Conservation (phyloP, 768 basidiomycete species). For the Suillus occidentalis region DNA sequence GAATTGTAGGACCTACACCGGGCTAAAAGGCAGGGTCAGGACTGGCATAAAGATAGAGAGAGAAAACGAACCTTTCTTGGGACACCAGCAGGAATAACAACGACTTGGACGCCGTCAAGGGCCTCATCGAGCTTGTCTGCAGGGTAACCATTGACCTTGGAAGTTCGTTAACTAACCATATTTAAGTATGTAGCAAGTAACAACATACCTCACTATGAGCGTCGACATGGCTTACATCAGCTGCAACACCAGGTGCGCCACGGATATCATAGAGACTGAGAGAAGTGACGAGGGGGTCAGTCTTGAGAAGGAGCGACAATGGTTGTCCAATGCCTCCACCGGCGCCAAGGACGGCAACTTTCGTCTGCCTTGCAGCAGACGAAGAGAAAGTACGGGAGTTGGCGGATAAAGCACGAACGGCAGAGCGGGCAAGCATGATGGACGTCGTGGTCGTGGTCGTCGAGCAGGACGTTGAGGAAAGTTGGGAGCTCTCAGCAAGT, state of each 20-base stretch:
- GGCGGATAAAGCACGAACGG: slow-evolving; percentile 54
- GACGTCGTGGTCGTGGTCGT: slow-evolving; percentile 20
- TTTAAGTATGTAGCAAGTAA: slow-evolving; percentile 6
- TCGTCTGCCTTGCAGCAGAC: slow-evolving; percentile 67
- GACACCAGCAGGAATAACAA: slow-evolving; percentile 98
- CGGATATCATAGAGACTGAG: slow-evolving; percentile 93
- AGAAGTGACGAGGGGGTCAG: slow-evolving; percentile 83
- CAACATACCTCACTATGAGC: slow-evolving; percentile 71
- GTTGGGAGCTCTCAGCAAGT: neutral
- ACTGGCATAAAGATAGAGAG: slow-evolving; percentile 4
- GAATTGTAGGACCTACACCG: slow-evolving; percentile 59
- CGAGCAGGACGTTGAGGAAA: slow-evolving; percentile 1
- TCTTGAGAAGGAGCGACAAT: slow-evolving; percentile 90
- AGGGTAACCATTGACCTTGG: slow-evolving; percentile 74
- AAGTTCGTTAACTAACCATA: neutral
- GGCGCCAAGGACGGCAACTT: slow-evolving; percentile 96
- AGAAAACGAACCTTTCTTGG: slow-evolving; percentile 80
- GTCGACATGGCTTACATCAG: slow-evolving; percentile 95
- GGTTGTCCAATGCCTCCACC: slow-evolving; percentile 99
- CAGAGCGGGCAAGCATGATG: slow-evolving; percentile 68
- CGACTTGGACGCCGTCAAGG: slow-evolving; percentile 85
- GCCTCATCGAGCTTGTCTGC: slow-evolving; percentile 89
- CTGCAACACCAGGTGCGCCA: slow-evolving; percentile 94
- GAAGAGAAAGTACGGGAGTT: slow-evolving; percentile 75
- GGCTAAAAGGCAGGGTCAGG: slow-evolving; percentile 52